phyloP scores from a whole-genome alignment of 768 basidiomycete species.

The Calocera viscosa region DNA sequence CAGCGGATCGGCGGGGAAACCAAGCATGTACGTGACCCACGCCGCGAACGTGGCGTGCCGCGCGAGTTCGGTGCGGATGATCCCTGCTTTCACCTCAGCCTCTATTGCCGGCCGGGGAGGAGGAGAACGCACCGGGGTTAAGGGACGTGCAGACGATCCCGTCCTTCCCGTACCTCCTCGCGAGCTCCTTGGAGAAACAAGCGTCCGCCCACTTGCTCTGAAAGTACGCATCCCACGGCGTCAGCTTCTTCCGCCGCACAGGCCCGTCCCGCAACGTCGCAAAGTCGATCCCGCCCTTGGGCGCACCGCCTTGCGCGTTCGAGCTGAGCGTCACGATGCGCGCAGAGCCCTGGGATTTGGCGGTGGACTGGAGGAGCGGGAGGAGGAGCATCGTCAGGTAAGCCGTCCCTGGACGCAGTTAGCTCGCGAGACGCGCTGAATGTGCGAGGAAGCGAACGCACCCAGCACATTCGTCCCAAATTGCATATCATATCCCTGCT shows the following conservation, averaged over 20 bases:
- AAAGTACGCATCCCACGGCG: neutral
- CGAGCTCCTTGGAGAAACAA: neutral
- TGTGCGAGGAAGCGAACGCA: neutral
- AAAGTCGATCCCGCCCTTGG: neutral
- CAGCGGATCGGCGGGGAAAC: neutral
- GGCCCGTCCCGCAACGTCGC: neutral
- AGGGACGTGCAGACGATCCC: neutral
- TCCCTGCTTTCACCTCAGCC: neutral
- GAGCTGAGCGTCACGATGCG: neutral
- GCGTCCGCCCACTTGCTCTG: slow-evolving; percentile 9
- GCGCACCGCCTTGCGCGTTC: neutral
- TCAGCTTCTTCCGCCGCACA: neutral
- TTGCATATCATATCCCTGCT: slow-evolving; percentile 10
- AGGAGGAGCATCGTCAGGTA: neutral
- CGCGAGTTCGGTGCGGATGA: neutral
- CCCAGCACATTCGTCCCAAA: slow-evolving; percentile 14
- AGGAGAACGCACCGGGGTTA: neutral
- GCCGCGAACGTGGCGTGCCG: neutral
- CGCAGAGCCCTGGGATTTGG: neutral
- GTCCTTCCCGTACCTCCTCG: neutral
- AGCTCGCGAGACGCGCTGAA: no score
- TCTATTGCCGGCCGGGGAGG: neutral
- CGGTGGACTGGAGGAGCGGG: neutral
- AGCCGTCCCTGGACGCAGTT: neutral
- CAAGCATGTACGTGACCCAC: neutral